These are phyloP conservation scores for Aspergillus udagawae DNA, from an alignment of 2,329 filamentous ascomycete genomes.

Conservation along the genomic window DNA sequence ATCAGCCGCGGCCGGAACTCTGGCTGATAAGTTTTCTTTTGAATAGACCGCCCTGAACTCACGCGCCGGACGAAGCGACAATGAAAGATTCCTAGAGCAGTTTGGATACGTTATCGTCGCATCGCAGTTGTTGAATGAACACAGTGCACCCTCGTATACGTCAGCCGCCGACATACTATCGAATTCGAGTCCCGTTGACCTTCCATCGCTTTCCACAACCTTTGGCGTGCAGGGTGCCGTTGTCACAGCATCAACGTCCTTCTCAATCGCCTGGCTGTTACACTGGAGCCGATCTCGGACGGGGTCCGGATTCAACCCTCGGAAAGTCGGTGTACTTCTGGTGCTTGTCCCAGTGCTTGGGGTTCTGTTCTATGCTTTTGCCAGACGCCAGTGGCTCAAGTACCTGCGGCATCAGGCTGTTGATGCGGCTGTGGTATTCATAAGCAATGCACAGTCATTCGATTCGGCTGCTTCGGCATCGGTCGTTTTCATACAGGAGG, in stretches of 20 bases:
- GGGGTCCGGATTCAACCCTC: conserved; percentile 40
- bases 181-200: conserved; percentile 25
- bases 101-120: conserved; percentile 92
- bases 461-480: conserved; percentile 73
- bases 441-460: conserved; percentile 72
- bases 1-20: background rate
- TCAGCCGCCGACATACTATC: conserved; percentile 33
- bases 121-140: conserved; percentile 77
- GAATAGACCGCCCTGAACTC: conserved; percentile 32
- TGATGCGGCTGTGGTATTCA: conserved; percentile 63
- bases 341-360: conserved; percentile 50
- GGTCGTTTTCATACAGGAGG: conserved; percentile 81
- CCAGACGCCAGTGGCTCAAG: conserved; percentile 76
- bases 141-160: conserved; percentile 39
- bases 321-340: conserved; percentile 37
- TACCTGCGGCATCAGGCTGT: conserved; percentile 73
- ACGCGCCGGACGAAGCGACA: conserved; percentile 68
- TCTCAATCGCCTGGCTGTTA: conserved; percentile 62
- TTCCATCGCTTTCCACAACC: conserved; percentile 36
- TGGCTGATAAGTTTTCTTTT: background rate
- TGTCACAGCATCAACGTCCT: conserved; percentile 60
- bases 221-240: conserved; percentile 63
- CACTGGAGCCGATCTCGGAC: conserved; percentile 64
- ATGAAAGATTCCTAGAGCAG: conserved; percentile 80
- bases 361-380: conserved; percentile 64